Base-by-base conservation (phyloP, 1,139 yeast species). In the Saccharomycopsis crataegensis region DNA sequence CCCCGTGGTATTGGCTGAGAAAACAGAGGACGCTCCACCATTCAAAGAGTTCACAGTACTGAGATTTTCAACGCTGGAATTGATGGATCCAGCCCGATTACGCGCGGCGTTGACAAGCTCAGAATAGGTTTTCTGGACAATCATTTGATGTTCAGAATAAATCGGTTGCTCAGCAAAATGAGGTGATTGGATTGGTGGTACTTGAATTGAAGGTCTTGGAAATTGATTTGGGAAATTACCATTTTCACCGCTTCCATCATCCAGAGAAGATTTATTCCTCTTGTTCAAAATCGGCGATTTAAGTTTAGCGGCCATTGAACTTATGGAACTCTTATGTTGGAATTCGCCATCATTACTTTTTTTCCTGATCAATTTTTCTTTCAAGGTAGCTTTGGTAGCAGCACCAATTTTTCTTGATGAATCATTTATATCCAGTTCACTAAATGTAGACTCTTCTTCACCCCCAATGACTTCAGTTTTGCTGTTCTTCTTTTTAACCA, bases 281-380 rank as follows among this genome's bases (percentile, higher is more conserved):
- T 51, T 49, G 43, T 52, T 52, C 32, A 34, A 33, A 12, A 28
- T 40, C 14, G 53, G 54, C 31, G 53, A 50, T 33, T 53, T 53
- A 43, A 53, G 38, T 36, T 53, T 53, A 8, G 28, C 46, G 16
- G 34, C 38, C 38, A 48, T 12, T 17, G 43, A 28, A 14, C 46
- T n/a, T 9, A n/a, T 40, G 4, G 45, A 38, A 7, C 38, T 43
- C 40, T 52, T 52, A 9, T 31, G 5, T 17, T 48, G 44, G 2
- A 22, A 22, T 22, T 4, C 28, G 4, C 28, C 28, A 16, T 6
- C 12, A 12, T 16, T n/a, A 32, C 31, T 32, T 41, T 52, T 52
- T 31, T 48, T 52, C 22, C 54, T 12, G 3, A 45, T 42, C 41
- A 52, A 43, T 32, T 43, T 52, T 16, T 52, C 48, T 34, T 52